These are phyloP conservation scores for Eucalyptus pauciflora DNA, from an alignment of 345 rosid genomes.

Conservation along the genomic window DNA sequence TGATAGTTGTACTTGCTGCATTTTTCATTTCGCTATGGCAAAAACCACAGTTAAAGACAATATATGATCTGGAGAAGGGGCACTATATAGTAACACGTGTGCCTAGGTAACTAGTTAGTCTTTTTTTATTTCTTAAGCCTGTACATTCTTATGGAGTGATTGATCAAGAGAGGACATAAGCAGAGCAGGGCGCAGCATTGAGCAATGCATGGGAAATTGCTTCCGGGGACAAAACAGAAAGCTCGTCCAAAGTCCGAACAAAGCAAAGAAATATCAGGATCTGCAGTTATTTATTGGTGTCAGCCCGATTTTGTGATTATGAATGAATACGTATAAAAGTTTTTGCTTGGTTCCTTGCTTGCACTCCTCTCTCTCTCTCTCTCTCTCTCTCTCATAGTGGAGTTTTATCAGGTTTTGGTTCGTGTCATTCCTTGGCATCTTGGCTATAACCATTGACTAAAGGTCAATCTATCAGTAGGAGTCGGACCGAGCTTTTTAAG, in stretches of 20 bases:
- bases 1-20: constrained; percentile 18
- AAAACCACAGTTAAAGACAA: constrained; percentile 9
- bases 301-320: not conserved
- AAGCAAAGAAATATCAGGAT: not conserved
- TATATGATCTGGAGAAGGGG: constrained; percentile 12
- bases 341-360: not conserved
- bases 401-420: not conserved
- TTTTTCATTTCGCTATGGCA: not conserved
- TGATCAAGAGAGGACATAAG: not conserved
- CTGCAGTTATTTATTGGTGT: not conserved
- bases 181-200: not conserved
- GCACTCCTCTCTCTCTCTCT: not conserved
- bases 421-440: not conserved
- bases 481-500: not conserved
- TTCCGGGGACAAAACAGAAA: not conserved
- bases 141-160: not conserved
- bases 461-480: not conserved
- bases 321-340: not conserved
- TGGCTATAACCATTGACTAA: not conserved
- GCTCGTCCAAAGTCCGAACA: not conserved
- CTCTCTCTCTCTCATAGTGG: not conserved
- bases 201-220: not conserved
- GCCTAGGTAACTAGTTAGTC: not conserved
- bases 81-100: constrained; percentile 7
- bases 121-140: not conserved